phyloP scores from a whole-genome alignment of 306 rosid genomes.

The Prunus armeniaca region DNA sequence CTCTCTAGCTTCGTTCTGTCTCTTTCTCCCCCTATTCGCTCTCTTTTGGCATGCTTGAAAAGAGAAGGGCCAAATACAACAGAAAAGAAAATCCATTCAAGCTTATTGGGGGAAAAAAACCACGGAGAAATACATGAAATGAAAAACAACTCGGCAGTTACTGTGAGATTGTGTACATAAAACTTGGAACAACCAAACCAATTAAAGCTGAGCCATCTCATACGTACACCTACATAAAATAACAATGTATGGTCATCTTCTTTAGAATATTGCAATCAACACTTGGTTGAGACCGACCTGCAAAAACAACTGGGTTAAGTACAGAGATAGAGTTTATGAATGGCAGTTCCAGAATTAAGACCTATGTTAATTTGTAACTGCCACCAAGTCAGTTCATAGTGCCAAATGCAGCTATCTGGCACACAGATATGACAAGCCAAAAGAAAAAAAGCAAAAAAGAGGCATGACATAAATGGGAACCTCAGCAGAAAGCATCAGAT shows the following conservation, averaged over 20 bases:
- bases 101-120: neutral
- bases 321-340: neutral
- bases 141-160: neutral
- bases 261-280: constrained; percentile 31
- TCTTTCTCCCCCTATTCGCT: too few species aligned
- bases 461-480: neutral
- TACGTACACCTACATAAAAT: neutral
- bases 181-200: constrained; percentile 1
- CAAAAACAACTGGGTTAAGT: neutral
- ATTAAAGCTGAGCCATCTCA: neutral
- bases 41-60: too few species aligned
- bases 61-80: too few species aligned
- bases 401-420: neutral
- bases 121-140: neutral
- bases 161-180: constrained; percentile 19
- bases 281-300: constrained; percentile 55
- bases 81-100: too few species aligned
- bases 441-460: neutral
- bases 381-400: neutral
- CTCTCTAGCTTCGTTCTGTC: too few species aligned
- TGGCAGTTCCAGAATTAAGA: neutral
- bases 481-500: neutral
- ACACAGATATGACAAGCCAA: neutral
- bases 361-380: neutral
- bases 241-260: constrained; percentile 7